Evolutionary conservation across 768 basidiomycete species (phyloP), one percentile per base, ranked within the genome.

Genomic region (Rhodocollybia butyracea): DNA sequence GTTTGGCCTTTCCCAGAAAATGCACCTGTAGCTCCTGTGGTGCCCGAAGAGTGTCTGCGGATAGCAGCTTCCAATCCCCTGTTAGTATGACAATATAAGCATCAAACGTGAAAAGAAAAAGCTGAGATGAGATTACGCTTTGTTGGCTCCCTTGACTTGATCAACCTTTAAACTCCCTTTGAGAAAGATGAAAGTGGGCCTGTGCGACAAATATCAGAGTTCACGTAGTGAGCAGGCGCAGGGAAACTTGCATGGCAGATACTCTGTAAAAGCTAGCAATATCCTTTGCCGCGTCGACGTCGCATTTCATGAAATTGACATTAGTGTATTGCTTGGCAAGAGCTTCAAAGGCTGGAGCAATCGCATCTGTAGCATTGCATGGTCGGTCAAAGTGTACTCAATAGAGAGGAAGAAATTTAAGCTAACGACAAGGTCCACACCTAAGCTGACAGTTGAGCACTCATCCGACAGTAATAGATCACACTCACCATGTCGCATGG

Each of bases 121-220:
- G 42, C 29, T 55, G 4, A 30, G 13, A 29, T 45, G 27, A 70
- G 82, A 56, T n/a, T 63, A 93, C 90, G 65, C 62, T 64, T 67
- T 79, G 65, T 93, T 74, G 12, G 90, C 90, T 5, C 91, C 91
- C 51, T 77, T 79, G 26, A 94, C 83, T 71, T 78, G 77, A 62
- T 89, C 87, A 21, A 92, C 79, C 64, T 89, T 83, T 2, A 73
- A 74, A 36, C 67, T 73, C 19, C 88, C 88, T 62, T 81, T 85
- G 57, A 93, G 62, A 66, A 94, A 91, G 31, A 93, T 65, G 59
- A 93, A 93, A 0, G 91, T 91, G 2, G 91, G 91, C 91, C 90
- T 91, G n/a, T n/a, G n/a, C n/a, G 52, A 46, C 21, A 30, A 5
- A n/a, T 27, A 50, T 19, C 15, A 27, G 6, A 21, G 26, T 12